Evolutionary conservation across 2,329 filamentous ascomycete genomes (phyloP), one percentile per base, ranked within the genome.

Genomic region (Xylariales sp.): DNA sequence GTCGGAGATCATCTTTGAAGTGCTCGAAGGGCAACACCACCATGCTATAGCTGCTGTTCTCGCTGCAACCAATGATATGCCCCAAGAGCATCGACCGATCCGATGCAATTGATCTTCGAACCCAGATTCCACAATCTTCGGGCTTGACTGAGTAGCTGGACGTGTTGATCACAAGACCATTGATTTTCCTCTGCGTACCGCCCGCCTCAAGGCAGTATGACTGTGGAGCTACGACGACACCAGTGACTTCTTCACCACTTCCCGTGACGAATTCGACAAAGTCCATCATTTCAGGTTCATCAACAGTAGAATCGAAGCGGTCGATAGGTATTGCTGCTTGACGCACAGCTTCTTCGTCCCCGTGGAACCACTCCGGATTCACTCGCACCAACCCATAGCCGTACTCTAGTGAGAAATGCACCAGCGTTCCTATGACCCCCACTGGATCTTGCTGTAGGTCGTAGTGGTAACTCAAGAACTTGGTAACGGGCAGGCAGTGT

Each of bases 201-300:
- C 24, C 28, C 10, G 39, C 32, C 21, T 38, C 36, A 34, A 38
- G 31, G 18, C 45, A 47, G 20, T 37, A 43, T 8, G 31, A 14
- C 29, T 35, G 28, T 18, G 33, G 10, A n/a, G 40, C 43, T 3
- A 31, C 35, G 12, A 47, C 32, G 29, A 47, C 38, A n/a, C 45
- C 45, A 20, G 45, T 47, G 19, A 42, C 45, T 18, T 43, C 43
- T 36, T 47, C 45, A 2, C 45, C 45, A 15, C 28, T 25, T 3
- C 39, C 31, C 4, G 43, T 47, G 12, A 39, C 22, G 21, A 47
- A 47, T 28, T 47, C 45, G 27, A 47, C 40, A 34, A 47, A 40
- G 25, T 45, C 42, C 39, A 42, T 47, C 22, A 47, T 24, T 20
- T 43, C 22, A 10, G 45, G 43, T 25, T 39, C 31, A 40, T 47